Evolutionary conservation across 768 basidiomycete species (phyloP), one percentile per base, ranked within the genome.

Genomic region (Phanerodontia chrysosporium): DNA sequence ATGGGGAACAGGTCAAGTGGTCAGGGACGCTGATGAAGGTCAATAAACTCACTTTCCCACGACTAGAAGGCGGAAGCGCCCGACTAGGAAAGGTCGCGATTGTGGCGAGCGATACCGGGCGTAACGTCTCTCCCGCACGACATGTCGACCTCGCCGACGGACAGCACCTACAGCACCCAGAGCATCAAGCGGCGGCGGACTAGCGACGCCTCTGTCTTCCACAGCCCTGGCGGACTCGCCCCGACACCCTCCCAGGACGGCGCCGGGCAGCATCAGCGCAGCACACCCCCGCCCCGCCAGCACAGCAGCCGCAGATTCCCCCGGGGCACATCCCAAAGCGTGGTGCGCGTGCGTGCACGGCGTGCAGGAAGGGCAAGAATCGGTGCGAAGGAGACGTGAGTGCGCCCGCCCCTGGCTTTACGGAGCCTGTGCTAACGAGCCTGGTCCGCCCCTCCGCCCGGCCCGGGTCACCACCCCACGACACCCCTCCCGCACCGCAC

Each of bases 321-420:
- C 29, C 78, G 29, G 69, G 78, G n/a, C 89, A 92, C 72, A 89
- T 92, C 64, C 90, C 91, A 45, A 94, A 93, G 80, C 81, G 91
- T 66, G 92, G 92, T n/a, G 89, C 90, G 57, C 79, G 90, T 63
- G 92, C 92, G 56, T 94, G 92, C 72, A 92, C 91, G 16, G 84
- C 87, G 63, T 94, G 92, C 74, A 85, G 92, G 71, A 92, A 91
- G 67, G 92, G 92, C 58, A 95, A 94, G 79, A 95, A 95, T 78
- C 80, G 92, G 72, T 95, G 92, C 70, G 92, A 95, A 76, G 91
- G 92, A 74, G 92, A 92, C 83, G 91, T 91, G 69, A 70, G 82
- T 76, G 79, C 73, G 76, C 78, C 79, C 76, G 69, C 80, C 83
- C 76, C 79, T 78, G 51, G 61, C 58, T 27, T 24, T 36, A 27